phyloP scores from a whole-genome alignment of 352 stramenopile genomes.

The Salisapilia sapeloensis region DNA sequence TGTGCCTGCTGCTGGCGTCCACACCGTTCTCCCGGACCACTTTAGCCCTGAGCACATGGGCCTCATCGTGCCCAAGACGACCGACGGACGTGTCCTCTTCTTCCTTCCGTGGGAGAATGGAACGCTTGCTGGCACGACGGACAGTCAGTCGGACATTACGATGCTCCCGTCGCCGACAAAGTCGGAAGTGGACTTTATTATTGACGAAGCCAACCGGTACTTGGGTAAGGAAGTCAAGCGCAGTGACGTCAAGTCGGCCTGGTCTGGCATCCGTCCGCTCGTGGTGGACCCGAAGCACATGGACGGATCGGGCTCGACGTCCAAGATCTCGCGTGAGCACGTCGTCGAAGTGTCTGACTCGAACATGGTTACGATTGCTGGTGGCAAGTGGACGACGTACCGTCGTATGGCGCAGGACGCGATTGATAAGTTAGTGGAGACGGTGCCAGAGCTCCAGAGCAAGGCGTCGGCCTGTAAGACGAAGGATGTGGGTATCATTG shows the following conservation, averaged over 20 bases:
- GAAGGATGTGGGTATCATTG: slow-evolving; percentile 67
- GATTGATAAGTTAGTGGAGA: slow-evolving; percentile 80
- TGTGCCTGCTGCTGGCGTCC: slow-evolving; percentile 86
- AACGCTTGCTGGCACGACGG: slow-evolving; percentile 87
- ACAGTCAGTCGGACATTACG: slow-evolving; percentile 87
- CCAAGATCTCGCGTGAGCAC: slow-evolving; percentile 87
- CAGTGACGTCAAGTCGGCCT: slow-evolving; percentile 88
- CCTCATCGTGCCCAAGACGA: slow-evolving; percentile 93
- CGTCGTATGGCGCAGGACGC: slow-evolving; percentile 91
- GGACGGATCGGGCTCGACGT: slow-evolving; percentile 53
- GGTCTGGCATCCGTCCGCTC: slow-evolving; percentile 91
- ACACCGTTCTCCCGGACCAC: slow-evolving; percentile 91
- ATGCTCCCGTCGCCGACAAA: slow-evolving; percentile 88
- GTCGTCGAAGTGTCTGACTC: slow-evolving; percentile 84
- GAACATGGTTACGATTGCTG: slow-evolving; percentile 89
- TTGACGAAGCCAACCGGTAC: slow-evolving; percentile 86
- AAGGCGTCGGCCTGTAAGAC: slow-evolving; percentile 70
- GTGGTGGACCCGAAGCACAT: slow-evolving; percentile 80
- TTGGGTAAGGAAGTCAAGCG: slow-evolving; percentile 77
- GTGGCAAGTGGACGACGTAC: slow-evolving; percentile 96
- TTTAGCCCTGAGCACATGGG: slow-evolving; percentile 91
- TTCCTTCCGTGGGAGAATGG: slow-evolving; percentile 93
- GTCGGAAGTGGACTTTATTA: slow-evolving; percentile 90
- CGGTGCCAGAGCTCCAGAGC: slow-evolving; percentile 48
- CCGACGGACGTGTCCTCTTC: slow-evolving; percentile 87